Evolutionary conservation across 805 yeast species (phyloP), one percentile per base, ranked within the genome.

Genomic region (Candida dajiaensis): DNA sequence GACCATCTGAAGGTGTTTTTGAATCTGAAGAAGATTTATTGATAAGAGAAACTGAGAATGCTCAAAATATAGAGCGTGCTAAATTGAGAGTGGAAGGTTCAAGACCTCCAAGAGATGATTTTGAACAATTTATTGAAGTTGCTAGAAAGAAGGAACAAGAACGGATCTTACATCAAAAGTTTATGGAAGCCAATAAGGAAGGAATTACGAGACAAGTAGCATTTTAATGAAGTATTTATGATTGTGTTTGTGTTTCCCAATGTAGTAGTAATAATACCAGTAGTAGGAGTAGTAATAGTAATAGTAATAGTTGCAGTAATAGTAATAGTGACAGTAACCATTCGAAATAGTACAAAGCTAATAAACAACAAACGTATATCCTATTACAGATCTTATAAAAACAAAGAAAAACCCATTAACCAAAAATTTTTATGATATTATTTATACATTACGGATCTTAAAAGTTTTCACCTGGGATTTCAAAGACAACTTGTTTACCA

Each of bases 401-500:
- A 41, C n/a, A 25, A 18, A 25, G 29, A 38, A 43, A 35, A 40
- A 29, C 23, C 36, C 52, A 40, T 31, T 45, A 45, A 39, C 43
- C 48, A 42, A 44, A 47, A 42, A 45, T 38, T 42, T 46, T 47
- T 46, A 44, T 51, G 44, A 47, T 43, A 41, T 44, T 35, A 42
- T 44, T 47, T 44, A 42, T 45, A 49, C 51, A 49, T 41, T 44
- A 44, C 19, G 37, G 40, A 43, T 64, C 53, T 70, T 72, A 73
- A 65, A 65, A 64, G 66, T 69, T 69, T 62, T 73, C 75, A 58
- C 68, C 65, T 73, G 88, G 87, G 68, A 92, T 87, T 85, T 92
- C 98, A 72, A 92, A 92, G 67, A 89, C 94, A 78, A 94, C 97
- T 78, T 90, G 95, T 85, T 94, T 92, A 80, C 99, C 99, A 69